These are phyloP conservation scores for Fulvia fulva DNA, from an alignment of 2,329 filamentous ascomycete genomes.

Conservation along the genomic window DNA sequence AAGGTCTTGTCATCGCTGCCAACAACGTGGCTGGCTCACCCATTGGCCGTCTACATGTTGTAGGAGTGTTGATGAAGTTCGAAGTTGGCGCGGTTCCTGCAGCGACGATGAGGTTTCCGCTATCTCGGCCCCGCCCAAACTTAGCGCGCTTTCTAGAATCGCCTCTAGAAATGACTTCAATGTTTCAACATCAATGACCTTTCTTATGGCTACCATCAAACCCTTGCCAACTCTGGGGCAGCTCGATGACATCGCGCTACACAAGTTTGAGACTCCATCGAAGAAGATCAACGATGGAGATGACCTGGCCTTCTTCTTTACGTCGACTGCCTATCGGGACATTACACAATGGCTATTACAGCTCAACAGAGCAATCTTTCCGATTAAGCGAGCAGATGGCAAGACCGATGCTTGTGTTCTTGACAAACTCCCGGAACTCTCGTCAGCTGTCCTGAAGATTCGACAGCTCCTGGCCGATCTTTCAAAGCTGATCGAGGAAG, in stretches of 20 bases:
- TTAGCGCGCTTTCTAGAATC: not conserved
- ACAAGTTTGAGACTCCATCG: conserved; percentile 60
- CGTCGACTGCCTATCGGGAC: conserved; percentile 77
- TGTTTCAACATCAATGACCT: not conserved
- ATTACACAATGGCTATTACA: conserved; percentile 85
- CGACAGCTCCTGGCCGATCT: conserved; percentile 63
- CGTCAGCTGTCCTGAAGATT: conserved; percentile 56
- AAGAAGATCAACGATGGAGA: conserved; percentile 83
- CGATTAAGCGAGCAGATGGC: conserved; percentile 49
- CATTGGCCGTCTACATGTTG: not conserved
- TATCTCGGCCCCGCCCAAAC: not conserved
- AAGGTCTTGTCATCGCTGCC: not conserved
- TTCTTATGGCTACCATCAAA: not conserved
- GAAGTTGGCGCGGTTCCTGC: not conserved
- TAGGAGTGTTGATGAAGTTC: not conserved
- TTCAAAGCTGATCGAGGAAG: conserved; percentile 66
- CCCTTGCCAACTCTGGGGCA: conserved; percentile 3
- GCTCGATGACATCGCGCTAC: conserved; percentile 9
- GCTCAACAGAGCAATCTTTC: conserved; percentile 82
- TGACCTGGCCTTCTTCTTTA: conserved; percentile 77
- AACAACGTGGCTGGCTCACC: not conserved
- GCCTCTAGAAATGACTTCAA: not conserved
- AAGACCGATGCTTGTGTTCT: conserved; percentile 18
- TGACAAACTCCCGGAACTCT: conserved; percentile 48
- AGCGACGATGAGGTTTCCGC: not conserved